Evolutionary conservation across 192 early-diverging fungal species (phyloP), one percentile per base, ranked within the genome.

Genomic region (Backusella sp.): DNA sequence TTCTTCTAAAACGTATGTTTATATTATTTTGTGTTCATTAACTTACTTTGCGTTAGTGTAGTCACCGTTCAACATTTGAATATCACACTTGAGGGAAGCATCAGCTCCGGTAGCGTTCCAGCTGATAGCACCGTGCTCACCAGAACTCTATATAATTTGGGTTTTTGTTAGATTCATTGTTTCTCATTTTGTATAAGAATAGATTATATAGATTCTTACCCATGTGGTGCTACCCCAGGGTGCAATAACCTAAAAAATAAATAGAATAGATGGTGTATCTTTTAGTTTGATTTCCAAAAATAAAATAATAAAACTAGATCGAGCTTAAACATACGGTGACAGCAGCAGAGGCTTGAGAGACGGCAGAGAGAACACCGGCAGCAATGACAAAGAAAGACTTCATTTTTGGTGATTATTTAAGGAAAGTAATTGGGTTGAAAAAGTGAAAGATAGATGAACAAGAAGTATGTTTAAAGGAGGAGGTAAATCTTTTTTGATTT

Each of bases 51-150:
- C 75, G 37, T 77, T 81, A 30, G 62, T 74, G 39, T 39, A 21
- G 19, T 77, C 42, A 74, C 80, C 80, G 28, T 69, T 77, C 37
- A 81, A 62, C 80, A 81, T 73, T 56, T 56, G 68, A 65, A 81
- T 81, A 59, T 70, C 68, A 74, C 80, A 81, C 21, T 46, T 62
- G 15, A 41, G 37, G 17, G 62, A 23, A 35, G 59, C 42, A 35
- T 77, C 80, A 41, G 72, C 73, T 62, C 59, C 36, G n/a, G 68
- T 66, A 14, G 68, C 15, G 26, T 53, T 81, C 80, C 80, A 81
- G n/a, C 73, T 77, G 46, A 81, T 81, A 28, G 46, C 66, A 34
- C 73, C 80, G 3, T 70, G 28, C 15, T 65, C 76, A 56, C 80
- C 80, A 66, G 80, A 28, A 41, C 32, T 72, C 80, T 80, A 76